Evolutionary conservation across 208 protist genomes (phyloP).

Genomic region (Leishmania major): DNA sequence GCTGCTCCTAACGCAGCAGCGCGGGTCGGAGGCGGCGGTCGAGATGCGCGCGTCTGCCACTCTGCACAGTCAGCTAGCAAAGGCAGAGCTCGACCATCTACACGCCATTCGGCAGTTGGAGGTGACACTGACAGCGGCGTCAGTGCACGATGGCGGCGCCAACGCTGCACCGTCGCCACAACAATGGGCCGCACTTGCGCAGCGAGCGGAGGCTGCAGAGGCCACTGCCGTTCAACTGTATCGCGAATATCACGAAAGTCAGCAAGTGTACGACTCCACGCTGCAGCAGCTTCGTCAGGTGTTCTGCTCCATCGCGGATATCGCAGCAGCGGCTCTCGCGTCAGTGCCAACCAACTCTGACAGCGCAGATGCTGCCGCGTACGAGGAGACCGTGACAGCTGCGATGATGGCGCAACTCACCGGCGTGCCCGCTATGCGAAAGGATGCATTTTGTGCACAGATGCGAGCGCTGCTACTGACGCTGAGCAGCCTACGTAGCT

Average conservation of each 20-base stretch:
- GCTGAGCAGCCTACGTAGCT: constrained; percentile 8
- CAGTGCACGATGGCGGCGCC: not conserved
- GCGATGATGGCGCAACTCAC: constrained; percentile 28
- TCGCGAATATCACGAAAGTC: not conserved
- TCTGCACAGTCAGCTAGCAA: constrained; percentile 21
- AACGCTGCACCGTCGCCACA: not conserved
- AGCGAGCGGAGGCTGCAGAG: constrained; percentile 22
- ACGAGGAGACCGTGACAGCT: constrained; percentile 14
- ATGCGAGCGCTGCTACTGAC: constrained; percentile 25
- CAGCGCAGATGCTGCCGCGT: not conserved
- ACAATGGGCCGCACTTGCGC: constrained; percentile 8
- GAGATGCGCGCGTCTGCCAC: constrained; percentile 25
- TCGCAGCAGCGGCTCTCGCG: not conserved
- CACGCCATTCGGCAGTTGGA: constrained; percentile 23
- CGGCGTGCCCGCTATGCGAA: constrained; percentile 4
- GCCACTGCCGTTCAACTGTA: constrained; percentile 18
- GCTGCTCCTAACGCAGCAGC: constrained; percentile 49
- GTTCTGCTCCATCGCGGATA: constrained; percentile 14
- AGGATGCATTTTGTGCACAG: constrained; percentile 17
- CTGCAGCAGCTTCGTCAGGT: constrained; percentile 17
- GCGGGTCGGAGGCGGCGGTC: constrained; percentile 15
- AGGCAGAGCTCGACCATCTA: constrained; percentile 17
- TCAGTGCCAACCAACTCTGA: not conserved
- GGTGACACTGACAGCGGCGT: constrained; percentile 2
- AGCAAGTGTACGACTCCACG: constrained; percentile 13